These are phyloP conservation scores for Pichia paraexigua DNA, from an alignment of 805 yeast species.

Conservation along the genomic window DNA sequence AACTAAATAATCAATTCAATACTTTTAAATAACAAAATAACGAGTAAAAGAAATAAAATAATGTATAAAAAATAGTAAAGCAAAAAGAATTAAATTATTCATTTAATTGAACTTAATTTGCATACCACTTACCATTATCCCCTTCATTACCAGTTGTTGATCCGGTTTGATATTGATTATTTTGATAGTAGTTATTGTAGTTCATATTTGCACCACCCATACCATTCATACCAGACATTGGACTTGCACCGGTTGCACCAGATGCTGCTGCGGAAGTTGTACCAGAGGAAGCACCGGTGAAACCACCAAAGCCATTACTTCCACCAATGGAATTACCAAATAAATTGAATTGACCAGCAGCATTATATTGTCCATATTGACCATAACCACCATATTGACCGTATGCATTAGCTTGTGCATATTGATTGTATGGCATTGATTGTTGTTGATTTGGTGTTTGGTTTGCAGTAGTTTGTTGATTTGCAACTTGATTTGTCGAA, in stretches of 20 bases:
- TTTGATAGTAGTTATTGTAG: constrained; percentile 1
- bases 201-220: constrained; percentile 3
- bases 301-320: constrained; percentile 1
- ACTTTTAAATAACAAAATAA: not conserved
- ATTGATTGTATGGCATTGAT: constrained; percentile 13
- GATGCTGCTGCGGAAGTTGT: not conserved
- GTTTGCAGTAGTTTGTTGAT: not conserved
- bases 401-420: constrained; percentile 13
- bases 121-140: constrained; percentile 4
- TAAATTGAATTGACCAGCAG: constrained; percentile 6
- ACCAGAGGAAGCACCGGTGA: not conserved
- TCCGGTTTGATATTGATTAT: constrained; percentile 6
- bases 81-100: not conserved
- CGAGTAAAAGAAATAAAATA: not conserved
- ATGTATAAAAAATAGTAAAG: not conserved
- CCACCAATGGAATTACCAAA: constrained; percentile 8
- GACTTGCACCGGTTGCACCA: constrained; percentile 5
- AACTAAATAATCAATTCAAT: not conserved
- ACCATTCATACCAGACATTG: constrained; percentile 1
- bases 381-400: constrained; percentile 9
- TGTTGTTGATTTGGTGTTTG: constrained; percentile 12
- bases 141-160: constrained; percentile 7
- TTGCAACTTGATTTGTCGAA: constrained; percentile 2
- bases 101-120: not conserved
- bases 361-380: constrained; percentile 6